A percentile compares a stretch with the other conserved stretches of the same genome.
phyloP scores from a whole-genome alignment of 768 basidiomycete species.

The Leccinum uliginosum region DNA sequence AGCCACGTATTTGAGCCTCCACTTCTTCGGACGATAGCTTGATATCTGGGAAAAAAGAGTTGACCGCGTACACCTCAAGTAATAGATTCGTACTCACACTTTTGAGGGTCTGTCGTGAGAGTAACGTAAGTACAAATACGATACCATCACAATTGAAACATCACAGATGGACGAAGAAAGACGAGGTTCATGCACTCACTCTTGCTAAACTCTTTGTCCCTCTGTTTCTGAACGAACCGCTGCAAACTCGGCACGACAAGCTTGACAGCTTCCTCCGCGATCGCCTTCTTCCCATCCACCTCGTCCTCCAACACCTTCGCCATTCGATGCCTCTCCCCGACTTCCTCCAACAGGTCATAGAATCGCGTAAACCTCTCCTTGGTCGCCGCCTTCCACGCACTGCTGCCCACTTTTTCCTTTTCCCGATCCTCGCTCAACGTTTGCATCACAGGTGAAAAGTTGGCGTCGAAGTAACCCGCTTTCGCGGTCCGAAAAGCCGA shows the following conservation, averaged over 20 bases:
- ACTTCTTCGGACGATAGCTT: constrained; percentile 73
- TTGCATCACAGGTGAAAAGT: constrained; percentile 76
- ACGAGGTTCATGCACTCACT: constrained; percentile 42
- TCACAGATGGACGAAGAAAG: neutral
- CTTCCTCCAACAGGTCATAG: constrained; percentile 76
- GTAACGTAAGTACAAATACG: neutral
- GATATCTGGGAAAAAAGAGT: constrained; percentile 53
- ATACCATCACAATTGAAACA: neutral
- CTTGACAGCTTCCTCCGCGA: constrained; percentile 73
- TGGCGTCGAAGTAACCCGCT: constrained; percentile 79
- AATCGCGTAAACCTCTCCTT: constrained; percentile 85
- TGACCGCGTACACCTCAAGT: constrained; percentile 6
- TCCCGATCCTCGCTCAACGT: constrained; percentile 44
- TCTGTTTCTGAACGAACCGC: constrained; percentile 69
- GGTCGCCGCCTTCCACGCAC: constrained; percentile 48
- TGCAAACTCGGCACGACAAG: constrained; percentile 72
- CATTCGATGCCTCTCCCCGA: constrained; percentile 68
- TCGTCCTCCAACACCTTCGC: constrained; percentile 72
- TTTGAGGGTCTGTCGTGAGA: constrained; percentile 41
- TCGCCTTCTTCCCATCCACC: constrained; percentile 47
- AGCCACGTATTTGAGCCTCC: constrained; percentile 60
- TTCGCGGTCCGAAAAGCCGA: constrained; percentile 77
- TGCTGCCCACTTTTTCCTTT: constrained; percentile 43
- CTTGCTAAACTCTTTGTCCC: constrained; percentile 81
- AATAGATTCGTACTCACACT: constrained; percentile 36